Percentiles rank a stretch among this genome's conserved stretches.
phyloP scores from a whole-genome alignment of 2,329 filamentous ascomycete genomes.

The Fusarium equiseti region DNA sequence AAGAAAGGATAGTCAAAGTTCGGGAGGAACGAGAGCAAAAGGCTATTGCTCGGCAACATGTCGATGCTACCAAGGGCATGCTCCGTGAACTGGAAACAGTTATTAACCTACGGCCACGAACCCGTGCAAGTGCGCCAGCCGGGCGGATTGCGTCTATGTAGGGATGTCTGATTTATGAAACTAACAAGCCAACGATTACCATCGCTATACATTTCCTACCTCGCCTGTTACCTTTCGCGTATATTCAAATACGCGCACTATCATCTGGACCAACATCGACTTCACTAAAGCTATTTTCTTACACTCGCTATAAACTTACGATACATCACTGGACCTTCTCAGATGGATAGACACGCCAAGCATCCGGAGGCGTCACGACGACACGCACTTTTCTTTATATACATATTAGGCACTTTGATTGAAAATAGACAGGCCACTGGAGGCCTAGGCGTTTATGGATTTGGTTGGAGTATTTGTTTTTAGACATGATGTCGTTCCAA shows the following conservation, averaged over 20 bases:
- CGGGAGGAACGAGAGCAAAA: constrained; percentile 85
- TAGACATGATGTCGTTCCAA: background rate
- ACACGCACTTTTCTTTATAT: constrained; percentile 36
- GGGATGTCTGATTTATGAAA: constrained; percentile 33
- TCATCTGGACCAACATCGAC: constrained; percentile 11
- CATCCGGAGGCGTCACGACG: constrained; percentile 38
- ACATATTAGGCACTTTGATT: constrained; percentile 29
- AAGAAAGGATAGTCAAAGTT: constrained; percentile 89
- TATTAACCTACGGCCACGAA: constrained; percentile 69
- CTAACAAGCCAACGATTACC: constrained; percentile 19
- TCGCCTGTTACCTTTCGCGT: constrained; percentile 8
- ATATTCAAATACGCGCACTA: constrained; percentile 7
- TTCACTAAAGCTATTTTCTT: constrained; percentile 7
- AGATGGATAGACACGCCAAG: constrained; percentile 31
- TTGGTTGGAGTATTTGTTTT: constrained; percentile 15
- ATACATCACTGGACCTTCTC: constrained; percentile 23
- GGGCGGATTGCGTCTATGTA: constrained; percentile 60
- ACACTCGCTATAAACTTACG: constrained; percentile 29
- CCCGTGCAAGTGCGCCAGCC: constrained; percentile 53
- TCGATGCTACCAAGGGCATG: constrained; percentile 89
- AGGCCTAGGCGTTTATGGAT: constrained; percentile 27
- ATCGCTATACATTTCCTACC: constrained; percentile 12
- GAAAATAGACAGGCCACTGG: constrained; percentile 33
- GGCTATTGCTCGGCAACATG: constrained; percentile 76
- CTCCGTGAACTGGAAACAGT: constrained; percentile 92